phyloP scores from a whole-genome alignment of 2,329 filamentous ascomycete genomes.

The Alternaria sp. region DNA sequence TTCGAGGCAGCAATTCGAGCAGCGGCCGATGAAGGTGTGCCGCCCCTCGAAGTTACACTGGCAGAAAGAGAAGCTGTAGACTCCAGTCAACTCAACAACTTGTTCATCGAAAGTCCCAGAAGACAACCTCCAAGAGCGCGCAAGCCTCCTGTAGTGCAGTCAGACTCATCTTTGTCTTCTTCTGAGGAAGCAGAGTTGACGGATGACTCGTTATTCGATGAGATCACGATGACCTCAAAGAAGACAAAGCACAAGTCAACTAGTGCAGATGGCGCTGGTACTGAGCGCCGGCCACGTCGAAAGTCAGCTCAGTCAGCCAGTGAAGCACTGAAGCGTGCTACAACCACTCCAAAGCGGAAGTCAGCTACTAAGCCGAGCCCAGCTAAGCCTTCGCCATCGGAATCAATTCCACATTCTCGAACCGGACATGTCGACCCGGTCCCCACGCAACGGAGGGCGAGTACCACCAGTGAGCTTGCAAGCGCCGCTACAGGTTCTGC shows the following conservation, averaged over 20 bases:
- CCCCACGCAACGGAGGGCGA: background rate
- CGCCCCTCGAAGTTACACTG: background rate
- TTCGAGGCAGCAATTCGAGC: conserved; percentile 14
- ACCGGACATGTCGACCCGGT: background rate
- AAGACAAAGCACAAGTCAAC: background rate
- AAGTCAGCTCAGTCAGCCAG: background rate
- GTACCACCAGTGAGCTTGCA: background rate
- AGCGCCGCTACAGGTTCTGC: background rate
- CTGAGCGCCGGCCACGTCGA: background rate
- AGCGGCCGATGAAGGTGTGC: background rate
- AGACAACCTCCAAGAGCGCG: conserved; percentile 7
- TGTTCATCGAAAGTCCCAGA: background rate
- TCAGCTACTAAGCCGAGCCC: background rate
- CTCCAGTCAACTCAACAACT: conserved; percentile 16
- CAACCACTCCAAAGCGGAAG: background rate
- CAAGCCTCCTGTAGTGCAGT: conserved; percentile 23
- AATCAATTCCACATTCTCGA: background rate
- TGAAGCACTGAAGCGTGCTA: background rate
- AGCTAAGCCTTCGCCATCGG: background rate
- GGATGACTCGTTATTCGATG: conserved; percentile 13
- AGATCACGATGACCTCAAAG: conserved; percentile 1
- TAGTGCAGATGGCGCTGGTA: background rate
- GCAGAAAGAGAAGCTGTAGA: background rate
- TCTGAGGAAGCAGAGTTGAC: conserved; percentile 1
- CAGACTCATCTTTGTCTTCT: conserved; percentile 20